Evolutionary conservation across 345 rosid genomes (phyloP), one percentile per base, ranked within the genome.

Genomic region (Boechera divaricarpa): DNA sequence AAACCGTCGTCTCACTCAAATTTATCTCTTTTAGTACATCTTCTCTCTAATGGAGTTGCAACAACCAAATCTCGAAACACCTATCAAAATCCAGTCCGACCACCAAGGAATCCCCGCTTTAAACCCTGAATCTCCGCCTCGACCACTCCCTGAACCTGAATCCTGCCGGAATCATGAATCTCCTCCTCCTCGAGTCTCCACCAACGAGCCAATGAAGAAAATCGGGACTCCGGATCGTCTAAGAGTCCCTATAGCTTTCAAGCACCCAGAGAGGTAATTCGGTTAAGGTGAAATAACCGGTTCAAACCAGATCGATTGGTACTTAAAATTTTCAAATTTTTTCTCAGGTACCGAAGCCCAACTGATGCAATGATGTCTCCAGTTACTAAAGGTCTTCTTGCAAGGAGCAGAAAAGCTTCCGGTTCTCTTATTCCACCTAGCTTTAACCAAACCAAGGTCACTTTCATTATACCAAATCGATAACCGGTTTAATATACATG

Each of bases 301-400:
- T 42, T 38, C 21, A 0, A 55, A 65, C 55, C 39, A 61, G 4
- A 78, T 26, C 32, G 11, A 16, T 44, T 10, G 6, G 41, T 48
- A 16, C 24, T 2, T 48, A 0, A 7, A 15, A 13, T n/a, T 47
- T 47, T 48, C 6, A 3, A 28, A 28, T 4, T 39, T 48, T 3
- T 48, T 67, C 9, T 41, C 63, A 93, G 98, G 84, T 88, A 91
- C 55, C 80, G 86, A 63, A 94, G 97, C 70, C 98, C 97, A 13
- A 94, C 98, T 12, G 97, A 91, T 75, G 85, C 89, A 41, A 89
- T 94, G 87, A 79, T 94, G 79, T 94, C 97, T 24, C 97, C 97
- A 2, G 71, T 90, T 64, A 86, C 97, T 1, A 87, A 86, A 84
- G 97, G 92, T 65, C 80, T 94, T 74, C 90, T 91, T 10, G 97